Percentiles rank a stretch among this genome's conserved stretches.
Conservation (phyloP, 441 rosid species). For the Populus hybrid region DNA sequence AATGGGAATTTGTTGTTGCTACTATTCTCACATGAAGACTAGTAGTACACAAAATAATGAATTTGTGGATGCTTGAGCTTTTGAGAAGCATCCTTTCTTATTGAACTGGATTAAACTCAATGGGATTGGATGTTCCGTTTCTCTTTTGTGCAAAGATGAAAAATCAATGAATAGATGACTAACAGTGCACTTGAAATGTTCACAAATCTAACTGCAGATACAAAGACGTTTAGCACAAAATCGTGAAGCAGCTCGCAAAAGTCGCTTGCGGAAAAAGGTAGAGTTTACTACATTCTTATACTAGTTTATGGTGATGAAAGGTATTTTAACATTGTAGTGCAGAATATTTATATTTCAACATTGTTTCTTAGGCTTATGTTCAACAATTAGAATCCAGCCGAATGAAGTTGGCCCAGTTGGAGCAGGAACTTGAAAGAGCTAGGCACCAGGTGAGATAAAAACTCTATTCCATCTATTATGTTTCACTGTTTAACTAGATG, state of each 20-base stretch:
- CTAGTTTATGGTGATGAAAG: slow-evolving; percentile 17
- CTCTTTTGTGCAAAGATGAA: background rate
- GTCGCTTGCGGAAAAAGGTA: slow-evolving; percentile 59
- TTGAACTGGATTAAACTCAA: background rate
- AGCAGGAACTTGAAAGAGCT: slow-evolving; percentile 87
- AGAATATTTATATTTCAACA: background rate
- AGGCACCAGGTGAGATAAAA: slow-evolving; percentile 60
- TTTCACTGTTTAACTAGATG: background rate
- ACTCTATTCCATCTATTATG: background rate
- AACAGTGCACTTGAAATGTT: background rate
- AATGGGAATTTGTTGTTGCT: background rate
- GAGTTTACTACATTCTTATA: slow-evolving; percentile 17
- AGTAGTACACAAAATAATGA: background rate
- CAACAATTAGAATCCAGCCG: slow-evolving; percentile 93
- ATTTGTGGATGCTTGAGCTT: background rate
- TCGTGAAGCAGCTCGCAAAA: slow-evolving; percentile 72
- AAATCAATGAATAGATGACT: background rate
- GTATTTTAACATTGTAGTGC: slow-evolving; percentile 6
- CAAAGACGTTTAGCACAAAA: slow-evolving; percentile 62
- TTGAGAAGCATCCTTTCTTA: background rate
- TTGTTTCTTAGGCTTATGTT: slow-evolving; percentile 65
- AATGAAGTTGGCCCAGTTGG: slow-evolving; percentile 77
- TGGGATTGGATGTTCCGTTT: background rate
- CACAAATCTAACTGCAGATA: slow-evolving; percentile 30
- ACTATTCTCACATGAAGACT: background rate